Base-by-base conservation (phyloP, 345 rosid genomes). In the Salix brachista region DNA sequence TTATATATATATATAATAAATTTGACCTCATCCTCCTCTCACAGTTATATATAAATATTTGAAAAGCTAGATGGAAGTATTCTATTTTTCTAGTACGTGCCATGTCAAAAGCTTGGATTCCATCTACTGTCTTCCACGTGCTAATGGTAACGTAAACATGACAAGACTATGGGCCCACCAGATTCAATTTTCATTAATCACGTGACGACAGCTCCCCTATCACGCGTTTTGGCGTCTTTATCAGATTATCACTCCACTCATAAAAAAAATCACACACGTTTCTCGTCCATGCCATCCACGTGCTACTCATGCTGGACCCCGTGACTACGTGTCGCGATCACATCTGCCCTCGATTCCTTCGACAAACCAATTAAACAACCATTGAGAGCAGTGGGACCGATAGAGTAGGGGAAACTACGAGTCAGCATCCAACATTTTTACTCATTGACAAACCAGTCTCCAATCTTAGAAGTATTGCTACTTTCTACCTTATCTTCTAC, bases 221-320 rank as follows among this genome's bases (percentile, higher is more conserved):
- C 85, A 78, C 85, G 84, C 85, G 81, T 80, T 78, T 74, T 74
- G 70, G 75, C 8, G 78, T 64, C 23, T 60, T 32, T 30, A 66
- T 66, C 72, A 65, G 66, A 52, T 52, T 9, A 58, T 42, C 25
- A 12, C 65, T 25, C 62, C 62, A 18, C 13, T 65, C 1, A 13
- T 4, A 58, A 58, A 56, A 28, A 58, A 58, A 56, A 28, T 2
- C 54, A 8, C 1, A 65, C 81, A 86, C 75, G 82, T 79, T 79
- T 50, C 64, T 14, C 23, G 34, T 70, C 7, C 77, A 67, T 54
- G 71, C 44, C 65, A 3, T 42, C 78, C 89, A 82, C 79, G 89
- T 80, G 80, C 72, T 26, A 0, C 7, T 6, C 28, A 2, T 39
- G 32, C 21, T 36, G 39, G 54, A 21, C 39, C n/a, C 2, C 3